A percentile compares a stretch with the other conserved stretches of the same genome.
phyloP scores from a whole-genome alignment of 805 yeast species.

The Barnettozyma salicaria region DNA sequence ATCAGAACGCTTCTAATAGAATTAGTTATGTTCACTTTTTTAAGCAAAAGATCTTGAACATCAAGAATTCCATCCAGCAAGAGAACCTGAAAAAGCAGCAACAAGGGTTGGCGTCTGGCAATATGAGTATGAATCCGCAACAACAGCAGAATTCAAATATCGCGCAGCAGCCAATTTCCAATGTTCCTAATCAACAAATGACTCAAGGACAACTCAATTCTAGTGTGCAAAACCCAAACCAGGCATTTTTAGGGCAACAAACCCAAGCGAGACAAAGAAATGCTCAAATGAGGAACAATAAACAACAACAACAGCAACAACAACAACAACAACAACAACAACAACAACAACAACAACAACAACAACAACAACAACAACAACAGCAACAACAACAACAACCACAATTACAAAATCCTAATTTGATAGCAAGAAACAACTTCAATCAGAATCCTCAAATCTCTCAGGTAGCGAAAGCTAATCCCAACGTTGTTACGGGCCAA shows the following conservation, averaged over 20 bases:
- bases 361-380: background rate
- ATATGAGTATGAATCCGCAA: constrained; percentile 26
- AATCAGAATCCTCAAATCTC: constrained; percentile 16
- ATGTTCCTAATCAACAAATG: background rate
- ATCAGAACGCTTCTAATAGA: constrained; percentile 48
- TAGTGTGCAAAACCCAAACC: constrained; percentile 21
- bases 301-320: constrained; percentile 11
- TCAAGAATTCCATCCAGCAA: constrained; percentile 21
- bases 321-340: constrained; percentile 24
- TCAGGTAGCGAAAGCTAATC: constrained; percentile 21
- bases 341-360: constrained; percentile 21
- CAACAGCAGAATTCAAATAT: constrained; percentile 22
- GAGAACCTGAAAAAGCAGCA: constrained; percentile 31
- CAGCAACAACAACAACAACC: constrained; percentile 6
- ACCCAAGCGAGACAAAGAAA: constrained; percentile 45
- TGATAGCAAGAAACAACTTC: too few species aligned
- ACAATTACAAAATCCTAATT: too few species aligned
- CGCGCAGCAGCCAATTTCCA: constrained; percentile 17
- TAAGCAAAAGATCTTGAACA: constrained; percentile 24
- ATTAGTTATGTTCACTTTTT: constrained; percentile 51
- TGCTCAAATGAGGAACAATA: constrained; percentile 34
- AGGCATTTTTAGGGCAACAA: constrained; percentile 39
- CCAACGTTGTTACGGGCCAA: constrained; percentile 2
- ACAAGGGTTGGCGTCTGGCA: constrained; percentile 28
- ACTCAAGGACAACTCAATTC: constrained; percentile 8